Evolutionary conservation across 768 basidiomycete species (phyloP), one percentile per base, ranked within the genome.

Genomic region (Kwoniella dendrophila): DNA sequence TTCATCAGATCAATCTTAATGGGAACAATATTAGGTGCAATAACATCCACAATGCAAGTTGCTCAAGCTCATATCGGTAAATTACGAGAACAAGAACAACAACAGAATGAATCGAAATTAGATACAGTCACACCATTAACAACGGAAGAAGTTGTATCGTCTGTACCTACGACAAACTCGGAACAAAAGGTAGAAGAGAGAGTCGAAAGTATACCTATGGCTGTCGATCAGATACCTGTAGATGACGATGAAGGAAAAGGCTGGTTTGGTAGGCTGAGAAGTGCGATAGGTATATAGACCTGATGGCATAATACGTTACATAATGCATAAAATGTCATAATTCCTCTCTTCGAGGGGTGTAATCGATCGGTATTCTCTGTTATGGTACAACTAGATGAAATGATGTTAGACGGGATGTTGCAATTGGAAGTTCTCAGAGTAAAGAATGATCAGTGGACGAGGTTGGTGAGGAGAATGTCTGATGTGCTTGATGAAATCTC

Each of bases 1-100:
- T 70, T 76, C 54, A 40, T 73, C 29, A 62, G 77, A 18, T 68
- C 77, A 0, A 33, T 71, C 3, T 8, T 70, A n/a, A 66, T 78
- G 47, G 77, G 75, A 14, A 62, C 69, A 1, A 59, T 72, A 1
- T 53, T 78, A 1, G 77, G 77, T 7, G 67, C 64, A 2, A 49
- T 62, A 4, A 70, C 67, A 6, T 71, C 66, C 0, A 63, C 54
- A 3, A 32, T 73, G 36, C 72, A 69, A 44, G 53, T 63, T 18
- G 61, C 57, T 3, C 70, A 68, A 67, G 70, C 57, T 10, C 62
- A 64, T 29, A 51, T 71, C 2, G 64, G 67, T 26, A 45, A 57
- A 45, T 36, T 70, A 38, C 47, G 60, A 40, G 59, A 55, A 14
- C 56, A 52, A 22, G 55, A 67, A 40, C 22, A 30, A 30, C 32